Conservation (phyloP, 164 flowering plant genomes). For the Annona cherimola region DNA sequence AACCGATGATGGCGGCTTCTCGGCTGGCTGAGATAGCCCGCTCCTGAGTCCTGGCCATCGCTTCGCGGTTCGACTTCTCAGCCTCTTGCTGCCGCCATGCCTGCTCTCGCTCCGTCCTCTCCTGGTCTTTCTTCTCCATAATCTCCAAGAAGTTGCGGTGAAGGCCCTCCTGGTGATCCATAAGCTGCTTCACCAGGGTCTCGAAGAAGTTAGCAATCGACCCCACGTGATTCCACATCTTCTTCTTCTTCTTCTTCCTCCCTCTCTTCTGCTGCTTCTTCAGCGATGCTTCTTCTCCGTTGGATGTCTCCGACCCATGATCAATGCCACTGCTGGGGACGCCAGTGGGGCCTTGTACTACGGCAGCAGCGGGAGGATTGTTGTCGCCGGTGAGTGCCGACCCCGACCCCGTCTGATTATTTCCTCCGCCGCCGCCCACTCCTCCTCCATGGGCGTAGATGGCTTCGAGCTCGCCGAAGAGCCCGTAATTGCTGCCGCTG, state of each 20-base stretch:
- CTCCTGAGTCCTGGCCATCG: slow-evolving; percentile 3
- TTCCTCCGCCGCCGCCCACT: slow-evolving; percentile 12
- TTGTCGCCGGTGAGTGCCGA: slow-evolving; percentile 19
- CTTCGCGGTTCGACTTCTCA: not conserved
- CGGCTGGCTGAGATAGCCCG: slow-evolving; percentile 8
- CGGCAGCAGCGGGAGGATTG: slow-evolving; percentile 1
- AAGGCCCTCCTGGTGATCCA: slow-evolving; percentile 16
- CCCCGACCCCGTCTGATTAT: slow-evolving; percentile 20
- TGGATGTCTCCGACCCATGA: slow-evolving; percentile 25
- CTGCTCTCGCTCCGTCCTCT: slow-evolving; percentile 11
- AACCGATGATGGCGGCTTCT: slow-evolving; percentile 11
- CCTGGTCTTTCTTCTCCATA: slow-evolving; percentile 16
- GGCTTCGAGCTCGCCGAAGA: slow-evolving; percentile 41
- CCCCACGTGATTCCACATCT: slow-evolving; percentile 9
- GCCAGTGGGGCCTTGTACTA: slow-evolving; percentile 21
- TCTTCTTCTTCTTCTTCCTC: slow-evolving; percentile 4
- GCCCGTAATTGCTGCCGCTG: slow-evolving; percentile 18
- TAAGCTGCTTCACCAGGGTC: slow-evolving; percentile 9
- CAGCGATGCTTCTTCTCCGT: slow-evolving; percentile 23
- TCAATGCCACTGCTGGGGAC: slow-evolving; percentile 13
- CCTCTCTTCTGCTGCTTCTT: slow-evolving; percentile 11
- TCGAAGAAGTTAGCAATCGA: slow-evolving; percentile 13
- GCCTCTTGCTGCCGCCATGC: slow-evolving; percentile 13
- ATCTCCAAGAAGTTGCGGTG: slow-evolving; percentile 13
- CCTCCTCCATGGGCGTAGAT: slow-evolving; percentile 14